Evolutionary conservation across 2,329 filamentous ascomycete species (phyloP).

Genomic region (Fusarium citri): DNA sequence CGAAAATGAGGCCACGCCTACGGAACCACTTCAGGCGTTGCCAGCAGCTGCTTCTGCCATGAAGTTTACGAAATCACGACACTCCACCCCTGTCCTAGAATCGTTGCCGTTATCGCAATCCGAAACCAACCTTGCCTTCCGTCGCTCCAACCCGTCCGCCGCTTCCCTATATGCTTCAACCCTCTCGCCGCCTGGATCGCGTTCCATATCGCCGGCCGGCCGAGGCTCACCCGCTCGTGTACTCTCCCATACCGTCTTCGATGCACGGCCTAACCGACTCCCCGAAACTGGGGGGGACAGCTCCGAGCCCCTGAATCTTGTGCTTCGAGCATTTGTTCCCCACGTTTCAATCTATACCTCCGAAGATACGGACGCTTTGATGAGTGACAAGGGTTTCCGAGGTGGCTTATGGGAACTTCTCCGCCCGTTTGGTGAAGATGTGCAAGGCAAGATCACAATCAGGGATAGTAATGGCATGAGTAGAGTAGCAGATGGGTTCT

Average conservation of each 20-base stretch:
- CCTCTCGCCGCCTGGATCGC: conserved; percentile 74
- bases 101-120: conserved; percentile 61
- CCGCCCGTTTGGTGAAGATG: conserved; percentile 88
- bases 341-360: conserved; percentile 91
- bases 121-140: conserved; percentile 65
- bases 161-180: conserved; percentile 74
- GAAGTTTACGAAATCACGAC: conserved; percentile 71
- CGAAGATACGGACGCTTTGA: conserved; percentile 82
- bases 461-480: conserved; percentile 90
- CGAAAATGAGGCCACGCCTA: conserved; percentile 68
- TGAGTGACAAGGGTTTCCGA: conserved; percentile 85
- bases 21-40: conserved; percentile 76
- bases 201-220: conserved; percentile 74
- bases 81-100: conserved; percentile 64
- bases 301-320: conserved; percentile 71
- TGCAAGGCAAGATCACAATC: conserved; percentile 89
- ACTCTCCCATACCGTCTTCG: conserved; percentile 69
- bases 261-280: conserved; percentile 57
- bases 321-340: conserved; percentile 88
- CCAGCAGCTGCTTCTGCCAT: conserved; percentile 72
- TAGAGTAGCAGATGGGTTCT: conserved; percentile 87
- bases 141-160: conserved; percentile 67
- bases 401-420: conserved; percentile 86
- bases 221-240: conserved; percentile 68
- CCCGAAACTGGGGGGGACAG: conserved; percentile 58